Base-by-base conservation (phyloP, 2,329 filamentous ascomycete genomes). In the Penicillium sp. region DNA sequence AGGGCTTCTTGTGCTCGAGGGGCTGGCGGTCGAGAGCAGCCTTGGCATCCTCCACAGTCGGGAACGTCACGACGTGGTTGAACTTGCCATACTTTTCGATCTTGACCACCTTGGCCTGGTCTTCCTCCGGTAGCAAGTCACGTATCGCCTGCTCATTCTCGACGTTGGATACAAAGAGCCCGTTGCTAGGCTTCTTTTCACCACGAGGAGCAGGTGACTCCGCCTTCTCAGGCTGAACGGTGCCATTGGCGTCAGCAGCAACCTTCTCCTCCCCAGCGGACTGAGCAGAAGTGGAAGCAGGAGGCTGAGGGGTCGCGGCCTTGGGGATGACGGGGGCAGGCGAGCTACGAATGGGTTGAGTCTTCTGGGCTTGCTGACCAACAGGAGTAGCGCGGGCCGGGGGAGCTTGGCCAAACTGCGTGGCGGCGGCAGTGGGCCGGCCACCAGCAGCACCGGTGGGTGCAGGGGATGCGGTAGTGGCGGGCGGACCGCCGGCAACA, bases 141-240 rank as follows among this genome's bases (percentile, higher is more conserved):
- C 85, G 84, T 29, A 88, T 85, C 50, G 90, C 87, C 26, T 95
- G 87, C 55, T 91, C 87, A 44, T 80, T 86, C 60, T 84, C 87
- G 18, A 90, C 83, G 61, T 90, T 90, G 73, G 87, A 87, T 50
- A 98, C 84, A 69, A 96, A 98, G 16, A 98, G 79, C 40, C 87
- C 91, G 60, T 89, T 85, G 57, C 85, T 88, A 57, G 79, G 81
- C 61, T 89, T 79, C 62, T 73, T 78, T 6, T 78, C 78, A 4
- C 72, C 57, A 66, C 82, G 84, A 52, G 86, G 82, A 14, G 72
- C 65, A 41, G 85, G 60, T 6, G 67, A 68, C 28, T 74, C 69
- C 10, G 64, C 47, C 50, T 68, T 70, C 40, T 74, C 70, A 1
- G 71, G 69, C 40, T 75, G 74, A 13, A 68, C 62, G 14, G 75